Evolutionary conservation across 2,329 filamentous ascomycete genomes (phyloP).

Genomic region (Clarireedia hainanense): DNA sequence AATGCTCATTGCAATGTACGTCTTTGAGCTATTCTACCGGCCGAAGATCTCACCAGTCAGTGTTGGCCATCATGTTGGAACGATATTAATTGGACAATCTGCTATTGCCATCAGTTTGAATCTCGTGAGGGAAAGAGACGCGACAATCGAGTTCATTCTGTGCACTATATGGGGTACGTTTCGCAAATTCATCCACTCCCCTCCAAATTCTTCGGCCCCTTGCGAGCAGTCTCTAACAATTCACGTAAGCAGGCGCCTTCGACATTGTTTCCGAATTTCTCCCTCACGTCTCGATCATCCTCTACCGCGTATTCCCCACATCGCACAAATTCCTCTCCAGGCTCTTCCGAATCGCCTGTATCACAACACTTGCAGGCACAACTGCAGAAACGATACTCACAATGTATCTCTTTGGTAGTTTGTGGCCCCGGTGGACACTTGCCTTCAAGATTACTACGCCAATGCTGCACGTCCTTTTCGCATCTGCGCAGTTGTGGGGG

Average conservation of each 20-base stretch:
- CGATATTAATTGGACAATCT: constrained; percentile 32
- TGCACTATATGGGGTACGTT: constrained; percentile 26
- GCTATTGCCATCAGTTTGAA: constrained; percentile 33
- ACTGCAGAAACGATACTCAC: constrained; percentile 35
- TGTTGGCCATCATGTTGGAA: constrained; percentile 33
- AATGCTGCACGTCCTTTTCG: constrained; percentile 35
- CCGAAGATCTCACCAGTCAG: constrained; percentile 34
- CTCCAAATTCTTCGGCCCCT: neutral
- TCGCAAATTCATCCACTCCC: neutral
- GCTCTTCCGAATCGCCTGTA: constrained; percentile 31
- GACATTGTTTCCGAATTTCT: constrained; percentile 39
- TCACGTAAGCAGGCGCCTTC: constrained; percentile 33
- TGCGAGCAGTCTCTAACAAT: neutral
- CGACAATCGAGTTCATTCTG: constrained; percentile 26
- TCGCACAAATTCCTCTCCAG: constrained; percentile 33
- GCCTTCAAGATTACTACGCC: constrained; percentile 37
- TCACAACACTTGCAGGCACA: constrained; percentile 34
- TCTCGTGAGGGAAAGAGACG: constrained; percentile 21
- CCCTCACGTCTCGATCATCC: constrained; percentile 37
- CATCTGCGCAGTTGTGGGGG: constrained; percentile 36
- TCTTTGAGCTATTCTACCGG: constrained; percentile 38
- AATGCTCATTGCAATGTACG: constrained; percentile 38
- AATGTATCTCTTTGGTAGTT: constrained; percentile 36
- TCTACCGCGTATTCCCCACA: constrained; percentile 35
- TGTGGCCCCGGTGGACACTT: constrained; percentile 36